Base-by-base conservation (phyloP, 495 filamentous ascomycete genomes). In the Tuber indicum region DNA sequence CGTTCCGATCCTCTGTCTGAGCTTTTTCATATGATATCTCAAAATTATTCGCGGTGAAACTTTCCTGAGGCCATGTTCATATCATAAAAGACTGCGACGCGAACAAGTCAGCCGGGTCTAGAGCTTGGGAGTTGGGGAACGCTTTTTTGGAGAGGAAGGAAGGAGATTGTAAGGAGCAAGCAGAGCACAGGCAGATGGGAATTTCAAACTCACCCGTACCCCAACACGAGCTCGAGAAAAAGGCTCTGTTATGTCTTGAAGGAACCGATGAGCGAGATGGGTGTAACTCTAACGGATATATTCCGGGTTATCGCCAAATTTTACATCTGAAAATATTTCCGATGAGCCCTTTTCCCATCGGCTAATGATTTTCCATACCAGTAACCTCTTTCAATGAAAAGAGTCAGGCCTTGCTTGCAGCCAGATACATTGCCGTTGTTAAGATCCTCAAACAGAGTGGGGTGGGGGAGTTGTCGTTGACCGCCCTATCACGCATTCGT, bases 1-100 rank as follows among this genome's bases (percentile, higher is more conserved):
- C 79, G 66, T 80, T 80, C 75, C 76, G 69, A 70, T 71, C 70
- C 72, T 43, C 74, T 36, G 26, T 66, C 14, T 19, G 58, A 66
- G 26, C 26, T 36, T 66, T 32, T 17, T 19, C 26, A 36, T 66
- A 36, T 66, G 58, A 36, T 66, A 36, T 36, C 14, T 36, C 58
- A 66, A 36, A 66, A 66, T 66, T 32, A 66, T 66, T 66, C 58
- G 58, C 58, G 36, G 26, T 17, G 26, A 66, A 36, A 26, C 14
- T 17, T 66, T 66, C 26, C 26, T 66, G 52, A 36, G 58, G 58
- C 26, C 58, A 36, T 17, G 58, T 36, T 36, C 58, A 66, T 66
- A 66, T 66, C 26, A 66, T 36, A 66, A 66, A 36, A 36, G 58
- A 36, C 58, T 66, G 58, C 58, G 58, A 36, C 26, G 58, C 14